Evolutionary conservation across 371 early-diverging fungal species (phyloP).

Genomic region (Rhizoclosmatium hyalinum): DNA sequence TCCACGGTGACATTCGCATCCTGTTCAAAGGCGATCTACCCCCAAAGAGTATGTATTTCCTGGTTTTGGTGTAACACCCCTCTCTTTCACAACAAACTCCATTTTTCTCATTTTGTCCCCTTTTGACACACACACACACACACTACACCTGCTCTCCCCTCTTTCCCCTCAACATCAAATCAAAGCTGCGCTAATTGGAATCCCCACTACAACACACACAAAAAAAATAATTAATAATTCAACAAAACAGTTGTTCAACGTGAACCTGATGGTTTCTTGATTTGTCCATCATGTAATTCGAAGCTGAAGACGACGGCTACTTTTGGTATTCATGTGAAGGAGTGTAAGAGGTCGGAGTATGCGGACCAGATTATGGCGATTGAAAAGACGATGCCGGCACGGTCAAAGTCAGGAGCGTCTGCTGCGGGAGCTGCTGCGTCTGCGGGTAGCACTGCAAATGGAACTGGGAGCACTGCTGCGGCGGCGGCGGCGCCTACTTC

Average conservation of each 20-base stretch:
- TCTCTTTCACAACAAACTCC: not conserved
- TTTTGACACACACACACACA: not conserved
- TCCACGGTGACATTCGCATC: constrained; percentile 11
- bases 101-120: not conserved
- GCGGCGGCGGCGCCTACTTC: no score
- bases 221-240: no score
- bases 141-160: no score
- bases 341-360: constrained; percentile 1
- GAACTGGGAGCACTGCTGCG: no score
- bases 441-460: not conserved
- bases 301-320: not conserved
- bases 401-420: not conserved
- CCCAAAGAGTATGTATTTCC: no score
- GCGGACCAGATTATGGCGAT: not conserved
- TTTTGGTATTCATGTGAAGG: constrained; percentile 3
- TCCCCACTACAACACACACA: no score
- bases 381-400: not conserved
- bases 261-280: constrained; percentile 7
- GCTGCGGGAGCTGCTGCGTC: not conserved
- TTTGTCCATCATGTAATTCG: not conserved
- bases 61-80: not conserved
- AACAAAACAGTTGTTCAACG: not conserved
- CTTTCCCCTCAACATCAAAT: no score
- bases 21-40: not conserved
- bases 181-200: no score